Conservation (phyloP, 495 filamentous ascomycete species). For the Glutinoglossum americanum region DNA sequence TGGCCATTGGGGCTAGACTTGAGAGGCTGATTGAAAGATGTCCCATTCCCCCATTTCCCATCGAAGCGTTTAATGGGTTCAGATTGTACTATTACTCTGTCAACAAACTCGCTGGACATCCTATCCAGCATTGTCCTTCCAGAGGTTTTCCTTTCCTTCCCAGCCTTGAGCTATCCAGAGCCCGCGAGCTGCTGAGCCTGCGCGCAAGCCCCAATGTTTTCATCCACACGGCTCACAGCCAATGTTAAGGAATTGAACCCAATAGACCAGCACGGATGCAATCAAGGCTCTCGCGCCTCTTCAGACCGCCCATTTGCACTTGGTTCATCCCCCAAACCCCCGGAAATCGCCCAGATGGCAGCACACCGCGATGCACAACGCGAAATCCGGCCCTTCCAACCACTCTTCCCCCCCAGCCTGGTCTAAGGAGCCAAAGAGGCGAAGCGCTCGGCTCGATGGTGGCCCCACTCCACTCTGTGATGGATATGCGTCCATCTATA, state of each 20-base stretch:
- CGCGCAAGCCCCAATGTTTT: not conserved
- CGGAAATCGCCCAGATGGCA: too few species aligned
- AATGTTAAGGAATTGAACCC: not conserved
- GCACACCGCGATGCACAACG: not conserved
- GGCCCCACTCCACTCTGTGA: not conserved
- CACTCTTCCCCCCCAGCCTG: not conserved
- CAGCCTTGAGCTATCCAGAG: not conserved
- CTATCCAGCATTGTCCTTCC: not conserved
- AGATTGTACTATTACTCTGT: not conserved
- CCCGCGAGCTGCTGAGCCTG: too few species aligned
- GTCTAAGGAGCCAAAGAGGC: not conserved
- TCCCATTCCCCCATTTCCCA: not conserved
- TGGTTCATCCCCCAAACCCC: not conserved
- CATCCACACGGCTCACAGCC: not conserved
- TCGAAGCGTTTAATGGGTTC: not conserved
- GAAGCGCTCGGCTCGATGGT: not conserved
- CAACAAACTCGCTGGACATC: not conserved
- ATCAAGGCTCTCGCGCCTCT: not conserved
- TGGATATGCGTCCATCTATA: too few species aligned
- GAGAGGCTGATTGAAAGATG: not conserved
- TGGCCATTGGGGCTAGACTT: too few species aligned
- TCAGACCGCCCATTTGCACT: not conserved
- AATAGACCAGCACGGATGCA: not conserved
- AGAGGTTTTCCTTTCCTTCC: not conserved
- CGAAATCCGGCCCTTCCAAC: not conserved